These are phyloP conservation scores for Hanseniaspora pseudoguilliermondii DNA, from an alignment of 805 yeast species.

Conservation along the genomic window DNA sequence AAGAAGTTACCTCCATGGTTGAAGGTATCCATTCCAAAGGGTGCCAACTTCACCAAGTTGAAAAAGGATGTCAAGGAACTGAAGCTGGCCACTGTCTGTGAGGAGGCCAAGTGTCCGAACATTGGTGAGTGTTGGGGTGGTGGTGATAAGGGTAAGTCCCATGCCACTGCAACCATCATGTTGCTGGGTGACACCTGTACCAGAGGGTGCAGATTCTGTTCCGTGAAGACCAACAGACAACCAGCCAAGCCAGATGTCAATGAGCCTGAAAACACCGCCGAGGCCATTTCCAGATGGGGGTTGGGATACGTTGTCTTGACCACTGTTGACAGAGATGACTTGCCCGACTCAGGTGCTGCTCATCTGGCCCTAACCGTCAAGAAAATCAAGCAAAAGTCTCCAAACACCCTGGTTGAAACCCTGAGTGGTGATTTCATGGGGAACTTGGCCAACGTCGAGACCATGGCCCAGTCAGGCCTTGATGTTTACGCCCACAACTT, in stretches of 20 bases:
- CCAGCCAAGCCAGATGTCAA: constrained; percentile 87
- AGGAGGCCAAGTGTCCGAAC: constrained; percentile 98
- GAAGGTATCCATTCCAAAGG: constrained; percentile 94
- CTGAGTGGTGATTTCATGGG: constrained; percentile 94
- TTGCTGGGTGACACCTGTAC: constrained; percentile 97
- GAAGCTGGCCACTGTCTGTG: constrained; percentile 89
- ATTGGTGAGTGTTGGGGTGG: constrained; percentile 99
- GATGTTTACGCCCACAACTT: constrained; percentile 96
- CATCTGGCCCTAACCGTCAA: constrained; percentile 82
- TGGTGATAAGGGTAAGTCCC: constrained; percentile 54
- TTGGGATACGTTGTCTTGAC: constrained; percentile 94
- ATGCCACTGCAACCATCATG: constrained; percentile 97
- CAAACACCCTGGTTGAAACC: constrained; percentile 84
- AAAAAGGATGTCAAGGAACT: constrained; percentile 80
- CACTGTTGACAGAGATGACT: constrained; percentile 93
- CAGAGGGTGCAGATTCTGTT: constrained; percentile 96
- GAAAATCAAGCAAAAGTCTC: constrained; percentile 74
- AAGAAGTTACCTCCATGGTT: constrained; percentile 84
- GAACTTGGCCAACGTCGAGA: constrained; percentile 62
- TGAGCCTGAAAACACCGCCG: constrained; percentile 97
- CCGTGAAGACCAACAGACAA: constrained; percentile 79
- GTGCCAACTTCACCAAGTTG: constrained; percentile 64
- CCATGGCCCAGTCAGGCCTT: constrained; percentile 72
- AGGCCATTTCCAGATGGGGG: constrained; percentile 95
- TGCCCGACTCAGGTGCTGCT: constrained; percentile 81